These are phyloP conservation scores for Aspergillus fischeri DNA, from an alignment of 2,329 filamentous ascomycete species.

Conservation along the genomic window DNA sequence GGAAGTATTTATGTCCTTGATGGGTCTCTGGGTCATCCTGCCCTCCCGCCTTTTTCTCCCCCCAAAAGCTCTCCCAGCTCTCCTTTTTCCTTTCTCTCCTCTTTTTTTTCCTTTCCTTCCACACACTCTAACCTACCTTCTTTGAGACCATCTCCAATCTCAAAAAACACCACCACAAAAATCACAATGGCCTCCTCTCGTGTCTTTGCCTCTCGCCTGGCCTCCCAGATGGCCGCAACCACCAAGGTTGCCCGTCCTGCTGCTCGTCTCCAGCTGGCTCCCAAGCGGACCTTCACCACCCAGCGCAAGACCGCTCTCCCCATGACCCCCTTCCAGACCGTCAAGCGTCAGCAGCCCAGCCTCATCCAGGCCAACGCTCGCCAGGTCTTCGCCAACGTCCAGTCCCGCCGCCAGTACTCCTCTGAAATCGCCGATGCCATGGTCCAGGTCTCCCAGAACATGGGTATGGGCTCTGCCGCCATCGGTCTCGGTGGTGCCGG, in stretches of 20 bases:
- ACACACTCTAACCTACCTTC: slow-evolving; percentile 22
- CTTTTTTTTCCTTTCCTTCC: slow-evolving; percentile 15
- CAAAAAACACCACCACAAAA: slow-evolving; percentile 40
- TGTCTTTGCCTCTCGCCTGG: slow-evolving; percentile 73
- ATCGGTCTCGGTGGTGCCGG: slow-evolving; percentile 88
- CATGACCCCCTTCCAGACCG: slow-evolving; percentile 61
- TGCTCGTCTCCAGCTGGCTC: slow-evolving; percentile 61
- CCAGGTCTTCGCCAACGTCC: slow-evolving; percentile 55
- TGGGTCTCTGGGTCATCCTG: slow-evolving; percentile 22
- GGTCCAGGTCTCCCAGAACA: slow-evolving; percentile 86
- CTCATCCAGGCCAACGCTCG: slow-evolving; percentile 64
- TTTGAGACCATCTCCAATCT: slow-evolving; percentile 33
- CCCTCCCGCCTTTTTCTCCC: slow-evolving; percentile 22
- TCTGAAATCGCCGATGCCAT: slow-evolving; percentile 81
- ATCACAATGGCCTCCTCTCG: slow-evolving; percentile 76
- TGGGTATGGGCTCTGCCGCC: slow-evolving; percentile 83
- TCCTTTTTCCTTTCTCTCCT: slow-evolving; percentile 7
- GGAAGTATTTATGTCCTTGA: slow-evolving; percentile 35
- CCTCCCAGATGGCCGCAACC: slow-evolving; percentile 62
- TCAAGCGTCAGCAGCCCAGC: slow-evolving; percentile 69
- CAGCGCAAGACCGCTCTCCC: slow-evolving; percentile 32
- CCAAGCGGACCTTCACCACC: slow-evolving; percentile 65
- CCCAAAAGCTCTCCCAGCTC: slow-evolving; percentile 14
- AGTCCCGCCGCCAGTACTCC: slow-evolving; percentile 72
- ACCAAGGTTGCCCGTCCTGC: slow-evolving; percentile 76